Evolutionary conservation across 176 grass and related monocot species (phyloP), one percentile per base, ranked within the genome.

Genomic region (Oryza meridionalis): DNA sequence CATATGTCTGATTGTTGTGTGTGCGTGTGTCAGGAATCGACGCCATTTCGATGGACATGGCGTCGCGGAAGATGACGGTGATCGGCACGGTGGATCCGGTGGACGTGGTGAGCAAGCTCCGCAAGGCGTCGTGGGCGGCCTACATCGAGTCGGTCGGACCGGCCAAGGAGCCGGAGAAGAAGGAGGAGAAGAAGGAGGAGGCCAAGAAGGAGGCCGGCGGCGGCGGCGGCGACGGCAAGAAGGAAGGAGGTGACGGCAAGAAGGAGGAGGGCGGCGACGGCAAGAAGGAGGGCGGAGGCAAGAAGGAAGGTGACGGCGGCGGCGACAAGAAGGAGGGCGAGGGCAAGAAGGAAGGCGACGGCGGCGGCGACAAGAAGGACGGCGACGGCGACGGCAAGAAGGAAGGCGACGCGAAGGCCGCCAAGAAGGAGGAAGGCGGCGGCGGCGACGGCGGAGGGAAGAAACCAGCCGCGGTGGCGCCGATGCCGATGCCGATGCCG

Each of bases 61-160:
- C 82, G 53, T 87, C 91, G 59, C 86, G 9, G 80, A 97, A 97
- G 79, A 94, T 94, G 92, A 94, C 92, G 11, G 82, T 97, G 78
- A 77, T 93, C 62, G 95, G 95, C 9, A 85, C 70, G 40, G 80
- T 97, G 59, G 92, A 97, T 70, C 95, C 95, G 17, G 84, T 93
- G 45, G 4, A 88, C 32, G 84, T 97, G 31, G 92, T 91, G 16
- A 91, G 74, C 81, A 97, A 97, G 86, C 86, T 97, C 44, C 88
- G 95, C 73, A 93, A 97, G 80, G 77, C 70, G 65, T 82, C 72
- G 0, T 94, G 95, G 92, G 72, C 73, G 2, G 77, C 88, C 3
- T 25, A 84, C 58, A 89, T 97, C 77, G 77, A 94, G 62, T 88
- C 86, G 9, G 80, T 97, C 9, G 92, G 95, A 26, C 92, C 92